Evolutionary conservation across 2,329 filamentous ascomycete genomes (phyloP), one percentile per base, ranked within the genome.

Genomic region (Aspergillus floridensis): DNA sequence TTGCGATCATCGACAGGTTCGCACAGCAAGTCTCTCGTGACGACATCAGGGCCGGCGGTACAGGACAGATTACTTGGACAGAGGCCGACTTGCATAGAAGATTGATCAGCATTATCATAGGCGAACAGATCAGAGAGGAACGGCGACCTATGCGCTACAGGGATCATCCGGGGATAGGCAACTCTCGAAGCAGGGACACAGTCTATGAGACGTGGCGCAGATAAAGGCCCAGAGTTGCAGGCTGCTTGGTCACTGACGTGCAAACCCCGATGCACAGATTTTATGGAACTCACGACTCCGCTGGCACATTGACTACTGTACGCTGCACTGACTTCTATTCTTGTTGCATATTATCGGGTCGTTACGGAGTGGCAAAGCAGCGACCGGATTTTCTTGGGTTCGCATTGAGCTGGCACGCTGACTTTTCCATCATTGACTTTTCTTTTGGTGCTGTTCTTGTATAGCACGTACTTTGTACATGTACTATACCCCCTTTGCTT

Each of bases 31-130:
- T 79, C 53, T 66, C 72, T 50, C 66, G 68, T 31, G 71, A 68
- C 14, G 72, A 75, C 59, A 60, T 72, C 58, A 70, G 68, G 56
- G 71, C 70, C 50, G 76, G 76, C 49, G 74, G 74, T 21, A 69
- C 68, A 47, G 76, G 72, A 35, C 70, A 69, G 57, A 65, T 76
- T 64, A 76, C 74, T 54, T 81, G 79, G 79, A 75, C 69, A 26
- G 77, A 78, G 48, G 74, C 77, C 51, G 76, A 81, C 48, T 65
- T 81, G 58, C 73, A 77, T 59, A 72, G 71, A 64, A 70, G 77
- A 62, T 66, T 81, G 59, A 77, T 79, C 59, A 79, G 78, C 59
- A 73, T 81, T 57, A 79, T 80, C 29, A 76, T 80, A 67, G 79
- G 79, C 35, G 78, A 80, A 63, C 75, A 77, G 59, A 74, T 80